Evolutionary conservation across 2,329 filamentous ascomycete species (phyloP).

Genomic region (Clarireedia homoeocarpa): DNA sequence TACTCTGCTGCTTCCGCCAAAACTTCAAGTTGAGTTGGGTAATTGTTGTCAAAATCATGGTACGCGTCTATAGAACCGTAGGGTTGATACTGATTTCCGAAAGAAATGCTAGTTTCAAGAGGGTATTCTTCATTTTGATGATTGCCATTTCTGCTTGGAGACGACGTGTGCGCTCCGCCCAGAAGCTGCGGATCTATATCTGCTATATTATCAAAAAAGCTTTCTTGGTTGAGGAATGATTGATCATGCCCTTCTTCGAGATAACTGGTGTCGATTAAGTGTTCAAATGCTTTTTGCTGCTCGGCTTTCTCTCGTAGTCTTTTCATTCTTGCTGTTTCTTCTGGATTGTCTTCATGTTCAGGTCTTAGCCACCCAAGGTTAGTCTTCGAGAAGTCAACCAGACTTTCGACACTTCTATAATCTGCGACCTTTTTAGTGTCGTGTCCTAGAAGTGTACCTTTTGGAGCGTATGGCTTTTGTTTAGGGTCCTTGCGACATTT

Average conservation of each 20-base stretch:
- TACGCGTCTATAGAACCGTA: slow-evolving; percentile 7
- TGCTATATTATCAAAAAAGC: slow-evolving; percentile 16
- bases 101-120: background rate
- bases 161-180: background rate
- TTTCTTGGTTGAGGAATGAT: slow-evolving; percentile 10
- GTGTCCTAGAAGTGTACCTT: slow-evolving; percentile 79
- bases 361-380: slow-evolving; percentile 78
- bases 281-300: slow-evolving; percentile 25
- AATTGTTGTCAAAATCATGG: slow-evolving; percentile 18
- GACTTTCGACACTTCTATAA: slow-evolving; percentile 77
- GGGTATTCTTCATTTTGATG: background rate
- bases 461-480: slow-evolving; percentile 77
- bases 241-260: slow-evolving; percentile 9
- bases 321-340: slow-evolving; percentile 33
- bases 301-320: slow-evolving; percentile 29
- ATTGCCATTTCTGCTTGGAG: background rate
- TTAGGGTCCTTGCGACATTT: slow-evolving; percentile 58
- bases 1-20: slow-evolving; percentile 13
- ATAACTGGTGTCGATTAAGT: slow-evolving; percentile 19
- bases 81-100: slow-evolving; percentile 3
- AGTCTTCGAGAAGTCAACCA: slow-evolving; percentile 85
- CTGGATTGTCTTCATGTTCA: slow-evolving; percentile 39
- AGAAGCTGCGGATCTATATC: slow-evolving; percentile 27
- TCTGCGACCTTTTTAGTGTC: slow-evolving; percentile 88
- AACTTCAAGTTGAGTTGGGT: background rate